Conservation (phyloP, 2,329 filamentous ascomycete genomes). For the Moelleriella libera region DNA sequence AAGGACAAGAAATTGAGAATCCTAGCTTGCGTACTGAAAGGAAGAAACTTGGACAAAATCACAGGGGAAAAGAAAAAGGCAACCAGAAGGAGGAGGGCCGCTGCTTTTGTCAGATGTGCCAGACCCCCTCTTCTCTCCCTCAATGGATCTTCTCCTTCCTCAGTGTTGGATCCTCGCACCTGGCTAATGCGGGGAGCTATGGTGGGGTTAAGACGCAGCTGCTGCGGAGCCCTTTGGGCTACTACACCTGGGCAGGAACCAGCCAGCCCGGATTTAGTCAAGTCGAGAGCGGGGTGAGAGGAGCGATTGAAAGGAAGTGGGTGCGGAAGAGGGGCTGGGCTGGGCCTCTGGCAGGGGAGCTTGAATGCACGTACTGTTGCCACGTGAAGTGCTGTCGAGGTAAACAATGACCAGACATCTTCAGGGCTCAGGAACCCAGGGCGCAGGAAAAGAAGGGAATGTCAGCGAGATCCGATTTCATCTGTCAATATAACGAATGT, state of each 20-base stretch:
- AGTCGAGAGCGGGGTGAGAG: neutral
- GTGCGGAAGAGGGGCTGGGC: neutral
- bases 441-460: too few species aligned
- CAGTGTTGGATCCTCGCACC: neutral
- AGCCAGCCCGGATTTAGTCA: neutral
- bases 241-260: neutral
- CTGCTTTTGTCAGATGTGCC: neutral
- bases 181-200: conserved; percentile 1
- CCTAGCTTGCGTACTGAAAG: neutral
- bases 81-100: neutral
- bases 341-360: too few species aligned
- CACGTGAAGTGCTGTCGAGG: too few species aligned
- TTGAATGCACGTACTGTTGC: too few species aligned
- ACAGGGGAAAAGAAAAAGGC: neutral
- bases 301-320: neutral
- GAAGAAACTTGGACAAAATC: too few species aligned
- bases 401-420: too few species aligned
- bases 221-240: neutral
- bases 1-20: too few species aligned
- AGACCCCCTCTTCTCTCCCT: neutral
- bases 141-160: neutral
- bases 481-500: too few species aligned
- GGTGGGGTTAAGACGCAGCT: conserved; percentile 1
- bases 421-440: too few species aligned
- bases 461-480: too few species aligned